phyloP scores from a whole-genome alignment of 306 rosid genomes.

The Sechiopsis laciniata region DNA sequence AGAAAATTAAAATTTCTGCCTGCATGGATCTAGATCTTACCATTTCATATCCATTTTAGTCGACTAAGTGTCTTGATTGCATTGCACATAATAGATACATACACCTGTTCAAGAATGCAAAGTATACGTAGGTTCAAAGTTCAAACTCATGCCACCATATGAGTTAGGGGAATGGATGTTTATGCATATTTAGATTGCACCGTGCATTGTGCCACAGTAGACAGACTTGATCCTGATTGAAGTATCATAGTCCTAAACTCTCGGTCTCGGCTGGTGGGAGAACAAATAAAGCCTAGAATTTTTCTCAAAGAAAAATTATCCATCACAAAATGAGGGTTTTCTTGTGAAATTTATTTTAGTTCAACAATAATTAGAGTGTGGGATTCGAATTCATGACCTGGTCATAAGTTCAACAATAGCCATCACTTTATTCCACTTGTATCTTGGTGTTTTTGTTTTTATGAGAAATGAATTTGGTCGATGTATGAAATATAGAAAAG shows the following conservation, averaged over 20 bases:
- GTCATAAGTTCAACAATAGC: too few relatives aligned
- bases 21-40: background rate
- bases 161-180: conserved; percentile 4
- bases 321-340: background rate
- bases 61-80: background rate
- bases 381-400: too few relatives aligned
- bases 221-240: background rate
- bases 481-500: background rate
- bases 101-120: background rate
- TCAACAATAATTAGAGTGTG: too few relatives aligned
- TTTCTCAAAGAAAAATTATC: background rate
- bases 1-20: background rate
- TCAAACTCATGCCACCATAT: background rate
- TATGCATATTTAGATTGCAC: background rate
- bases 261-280: background rate
- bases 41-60: background rate
- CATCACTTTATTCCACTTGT: too few relatives aligned
- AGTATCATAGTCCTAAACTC: conserved; percentile 8
- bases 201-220: background rate
- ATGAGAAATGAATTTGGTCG: background rate
- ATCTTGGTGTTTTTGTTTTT: background rate
- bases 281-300: background rate
- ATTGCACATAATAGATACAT: background rate
- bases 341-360: too few relatives aligned
- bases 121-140: background rate